Evolutionary conservation across 352 stramenopile species (phyloP).

Genomic region (Phytophthora vignae): DNA sequence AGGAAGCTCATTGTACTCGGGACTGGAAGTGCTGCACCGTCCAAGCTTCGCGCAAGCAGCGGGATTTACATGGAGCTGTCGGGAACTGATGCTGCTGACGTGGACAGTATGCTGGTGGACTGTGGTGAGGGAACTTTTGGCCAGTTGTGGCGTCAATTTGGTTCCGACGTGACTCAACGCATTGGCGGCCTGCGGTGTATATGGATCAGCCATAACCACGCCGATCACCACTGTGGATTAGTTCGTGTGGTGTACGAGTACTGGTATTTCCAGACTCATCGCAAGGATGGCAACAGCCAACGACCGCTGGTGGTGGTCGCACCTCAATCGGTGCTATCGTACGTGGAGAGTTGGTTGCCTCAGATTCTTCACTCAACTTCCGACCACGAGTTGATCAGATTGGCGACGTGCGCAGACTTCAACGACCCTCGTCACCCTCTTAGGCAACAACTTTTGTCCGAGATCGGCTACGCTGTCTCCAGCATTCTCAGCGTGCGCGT

Average conservation of each 20-base stretch:
- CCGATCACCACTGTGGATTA: slow-evolving; percentile 97
- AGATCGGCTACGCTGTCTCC: slow-evolving; percentile 42
- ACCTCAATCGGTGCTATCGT: slow-evolving; percentile 62
- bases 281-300: not conserved
- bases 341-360: slow-evolving; percentile 61
- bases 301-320: slow-evolving; percentile 51
- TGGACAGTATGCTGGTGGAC: slow-evolving; percentile 91
- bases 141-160: slow-evolving; percentile 87
- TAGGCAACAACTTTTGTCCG: slow-evolving; percentile 33
- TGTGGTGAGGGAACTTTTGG: slow-evolving; percentile 95
- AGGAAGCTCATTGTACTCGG: slow-evolving; percentile 92
- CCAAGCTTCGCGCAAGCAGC: slow-evolving; percentile 97
- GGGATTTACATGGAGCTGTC: slow-evolving; percentile 91
- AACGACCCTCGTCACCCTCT: slow-evolving; percentile 48
- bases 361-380: slow-evolving; percentile 15
- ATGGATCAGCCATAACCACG: slow-evolving; percentile 98
- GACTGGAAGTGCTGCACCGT: slow-evolving; percentile 96
- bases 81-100: slow-evolving; percentile 2
- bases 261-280: slow-evolving; percentile 34
- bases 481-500: slow-evolving; percentile 72
- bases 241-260: slow-evolving; percentile 90
- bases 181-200: slow-evolving; percentile 85
- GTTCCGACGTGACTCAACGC: slow-evolving; percentile 40
- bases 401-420: slow-evolving; percentile 62
- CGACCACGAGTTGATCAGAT: slow-evolving; percentile 36